Base-by-base conservation (phyloP, 331 rosid species). In the Saraca asoca region DNA sequence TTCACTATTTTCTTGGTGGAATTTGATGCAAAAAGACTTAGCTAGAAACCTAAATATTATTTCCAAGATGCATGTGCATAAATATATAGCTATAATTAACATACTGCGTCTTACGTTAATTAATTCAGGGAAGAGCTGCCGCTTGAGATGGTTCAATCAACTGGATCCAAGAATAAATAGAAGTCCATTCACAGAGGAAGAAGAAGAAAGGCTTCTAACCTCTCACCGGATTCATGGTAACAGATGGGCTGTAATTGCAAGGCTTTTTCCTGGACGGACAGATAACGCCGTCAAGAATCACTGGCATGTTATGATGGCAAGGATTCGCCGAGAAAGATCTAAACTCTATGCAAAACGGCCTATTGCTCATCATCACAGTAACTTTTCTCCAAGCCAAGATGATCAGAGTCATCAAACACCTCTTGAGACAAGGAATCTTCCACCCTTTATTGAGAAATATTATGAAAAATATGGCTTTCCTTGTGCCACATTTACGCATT, bases 101-200 rank as follows among this genome's bases (percentile, higher is more conserved):
- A 51, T 11, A 5, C 0, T 18, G 7, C 15, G n/a, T 66, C 7
- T 38, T 29, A 12, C 31, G 31, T 24, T 24, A 48, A 60, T n/a
- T 13, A 1, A 31, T 66, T 24, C 71, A 92, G 98, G 98, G 38
- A 94, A 94, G 81, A 94, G 98, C 45, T 94, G 98, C 70, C 83
- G 98, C 74, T 79, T 94, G 80, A 94, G 98, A 78, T 94, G 98
- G 98, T 94, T 90, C 82, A 94, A 94, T 74, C 98, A 94, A 68
- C 46, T 94, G 64, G 98, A 94, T 58, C 95, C 98, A n/a, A 76
- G 98, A 70, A 90, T 94, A 37, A 90, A 94, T 20, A 81, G 92
- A 74, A 88, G 45, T 62, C 95, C 98, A 1, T 90, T 94, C 77
- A 94, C 85, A 1, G 92, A 94, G 70, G 97, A 88, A 59, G 98